A percentile compares a stretch with the other conserved stretches of the same genome.
phyloP scores from a whole-genome alignment of 768 basidiomycete genomes.

The Neoboletus brunneissimus region DNA sequence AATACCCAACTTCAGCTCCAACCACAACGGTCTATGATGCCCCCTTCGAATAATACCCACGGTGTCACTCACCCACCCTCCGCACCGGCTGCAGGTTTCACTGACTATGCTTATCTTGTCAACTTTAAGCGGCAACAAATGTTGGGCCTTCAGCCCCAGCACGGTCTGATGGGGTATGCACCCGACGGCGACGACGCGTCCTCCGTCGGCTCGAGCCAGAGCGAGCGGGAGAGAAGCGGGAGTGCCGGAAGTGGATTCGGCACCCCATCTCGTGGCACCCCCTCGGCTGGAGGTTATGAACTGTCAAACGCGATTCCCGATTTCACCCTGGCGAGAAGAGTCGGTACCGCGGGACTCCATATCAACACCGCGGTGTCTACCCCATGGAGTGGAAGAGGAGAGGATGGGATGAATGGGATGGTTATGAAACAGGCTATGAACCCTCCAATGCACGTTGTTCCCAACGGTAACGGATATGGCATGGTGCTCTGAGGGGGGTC shows the following conservation, averaged over 20 bases:
- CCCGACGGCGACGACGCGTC: conserved; percentile 39
- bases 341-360: conserved; percentile 22
- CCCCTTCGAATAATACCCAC: conserved; percentile 43
- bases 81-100: conserved; percentile 7
- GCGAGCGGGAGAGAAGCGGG: conserved; percentile 35
- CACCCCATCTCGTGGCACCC: conserved; percentile 30
- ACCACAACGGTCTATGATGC: conserved; percentile 39
- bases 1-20: conserved; percentile 26
- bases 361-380: conserved; percentile 24
- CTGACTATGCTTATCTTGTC: conserved; percentile 25
- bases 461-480: conserved; percentile 38
- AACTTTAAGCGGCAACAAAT: conserved; percentile 30
- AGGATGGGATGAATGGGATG: conserved; percentile 35
- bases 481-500: conserved; percentile 34
- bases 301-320: conserved; percentile 31
- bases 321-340: conserved; percentile 25
- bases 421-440: conserved; percentile 35
- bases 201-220: conserved; percentile 37
- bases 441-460: conserved; percentile 38
- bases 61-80: conserved; percentile 24
- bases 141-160: conserved; percentile 34
- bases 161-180: conserved; percentile 22
- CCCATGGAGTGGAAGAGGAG: conserved; percentile 26
- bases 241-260: conserved; percentile 35
- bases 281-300: conserved; percentile 36